These are phyloP conservation scores for Chimonanthus salicifolius DNA, from an alignment of 164 flowering plant genomes.

Conservation along the genomic window DNA sequence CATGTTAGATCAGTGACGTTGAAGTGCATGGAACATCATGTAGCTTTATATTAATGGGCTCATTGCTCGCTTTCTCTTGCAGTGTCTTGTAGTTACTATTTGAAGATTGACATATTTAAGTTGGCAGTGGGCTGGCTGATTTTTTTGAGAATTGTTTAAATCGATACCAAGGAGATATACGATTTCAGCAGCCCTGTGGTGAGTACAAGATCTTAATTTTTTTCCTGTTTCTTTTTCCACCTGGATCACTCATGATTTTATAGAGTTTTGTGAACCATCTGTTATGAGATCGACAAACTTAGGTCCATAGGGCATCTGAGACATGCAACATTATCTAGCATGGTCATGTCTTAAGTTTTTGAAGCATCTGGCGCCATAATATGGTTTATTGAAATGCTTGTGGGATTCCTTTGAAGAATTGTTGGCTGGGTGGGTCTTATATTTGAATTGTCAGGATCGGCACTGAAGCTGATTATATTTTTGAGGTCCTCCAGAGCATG, in stretches of 20 bases:
- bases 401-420: background rate
- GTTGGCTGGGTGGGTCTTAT: background rate
- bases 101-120: background rate
- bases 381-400: background rate
- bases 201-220: background rate
- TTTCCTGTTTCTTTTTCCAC: background rate
- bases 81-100: background rate
- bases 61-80: constrained; percentile 4
- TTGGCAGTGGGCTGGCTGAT: background rate
- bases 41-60: background rate
- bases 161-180: background rate
- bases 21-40: constrained; percentile 1
- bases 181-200: background rate
- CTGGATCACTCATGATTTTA: background rate
- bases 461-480: background rate
- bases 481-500: background rate
- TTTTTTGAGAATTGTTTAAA: background rate
- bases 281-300: background rate
- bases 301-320: background rate
- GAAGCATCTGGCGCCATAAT: background rate
- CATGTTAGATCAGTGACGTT: constrained; percentile 6
- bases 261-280: background rate
- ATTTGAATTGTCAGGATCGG: background rate
- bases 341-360: background rate
- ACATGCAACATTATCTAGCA: background rate